Conservation (phyloP, 345 rosid species). For the Xanthoceras sorbifolium region DNA sequence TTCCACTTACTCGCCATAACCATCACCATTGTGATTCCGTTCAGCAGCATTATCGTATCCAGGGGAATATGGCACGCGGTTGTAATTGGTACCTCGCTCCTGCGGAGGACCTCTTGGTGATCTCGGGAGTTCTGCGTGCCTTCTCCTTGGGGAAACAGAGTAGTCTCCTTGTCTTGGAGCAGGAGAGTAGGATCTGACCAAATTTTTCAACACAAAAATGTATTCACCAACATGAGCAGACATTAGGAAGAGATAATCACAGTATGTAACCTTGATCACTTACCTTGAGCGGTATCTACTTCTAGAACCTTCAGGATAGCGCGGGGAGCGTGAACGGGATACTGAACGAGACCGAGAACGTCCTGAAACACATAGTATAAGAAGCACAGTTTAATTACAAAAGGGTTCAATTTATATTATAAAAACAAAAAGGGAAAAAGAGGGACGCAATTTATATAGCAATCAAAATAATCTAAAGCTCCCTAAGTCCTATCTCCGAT, state of each 20-base stretch:
- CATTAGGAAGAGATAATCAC: neutral
- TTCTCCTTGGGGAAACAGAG: conserved; percentile 76
- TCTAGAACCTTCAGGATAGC: conserved; percentile 66
- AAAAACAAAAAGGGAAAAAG: neutral
- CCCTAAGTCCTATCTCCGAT: neutral
- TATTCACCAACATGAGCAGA: neutral
- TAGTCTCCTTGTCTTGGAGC: conserved; percentile 59
- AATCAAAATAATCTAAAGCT: neutral
- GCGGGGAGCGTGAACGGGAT: conserved; percentile 80
- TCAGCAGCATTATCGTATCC: conserved; percentile 45
- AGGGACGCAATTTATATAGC: neutral
- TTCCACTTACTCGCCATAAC: conserved; percentile 55
- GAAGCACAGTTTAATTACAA: conserved; percentile 6
- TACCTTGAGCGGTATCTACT: conserved; percentile 85
- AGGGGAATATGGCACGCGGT: conserved; percentile 67
- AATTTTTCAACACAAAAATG: neutral
- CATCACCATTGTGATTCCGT: conserved; percentile 41
- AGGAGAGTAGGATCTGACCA: conserved; percentile 82
- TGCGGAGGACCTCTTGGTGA: conserved; percentile 80
- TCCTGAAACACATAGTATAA: conserved; percentile 43
- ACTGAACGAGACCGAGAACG: conserved; percentile 78
- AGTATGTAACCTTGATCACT: conserved; percentile 12
- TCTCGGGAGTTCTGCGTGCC: conserved; percentile 58
- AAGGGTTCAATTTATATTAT: neutral
- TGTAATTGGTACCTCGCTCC: conserved; percentile 51